These are phyloP conservation scores for Groenewaldozyma auringiensis DNA, from an alignment of 1,139 yeast species.

Conservation along the genomic window DNA sequence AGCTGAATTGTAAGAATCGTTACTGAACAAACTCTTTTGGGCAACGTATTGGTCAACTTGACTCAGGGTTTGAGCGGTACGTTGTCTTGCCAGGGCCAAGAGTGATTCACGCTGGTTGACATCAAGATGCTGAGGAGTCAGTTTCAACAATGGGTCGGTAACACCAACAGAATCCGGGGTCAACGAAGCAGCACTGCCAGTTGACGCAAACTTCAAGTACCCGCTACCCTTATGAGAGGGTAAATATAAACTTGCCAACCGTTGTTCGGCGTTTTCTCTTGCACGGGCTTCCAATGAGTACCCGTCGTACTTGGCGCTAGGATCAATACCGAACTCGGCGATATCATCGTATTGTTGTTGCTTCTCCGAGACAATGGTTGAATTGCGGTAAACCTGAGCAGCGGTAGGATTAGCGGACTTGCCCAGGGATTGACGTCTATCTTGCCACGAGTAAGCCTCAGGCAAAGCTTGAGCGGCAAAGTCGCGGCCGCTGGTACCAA, in stretches of 20 bases:
- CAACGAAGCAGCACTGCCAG: slow-evolving; percentile 18
- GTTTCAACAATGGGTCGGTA: slow-evolving; percentile 17
- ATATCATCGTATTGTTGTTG: slow-evolving; percentile 5
- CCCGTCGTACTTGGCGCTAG: slow-evolving; percentile 1
- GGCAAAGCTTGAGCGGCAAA: slow-evolving; percentile 30
- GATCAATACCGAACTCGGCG: slow-evolving; percentile 6
- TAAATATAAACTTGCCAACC: slow-evolving; percentile 25
- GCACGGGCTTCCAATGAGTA: slow-evolving; percentile 27
- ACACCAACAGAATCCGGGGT: slow-evolving; percentile 14
- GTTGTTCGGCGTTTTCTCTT: slow-evolving; percentile 28
- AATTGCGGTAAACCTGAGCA: slow-evolving; percentile 2
- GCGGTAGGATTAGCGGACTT: slow-evolving; percentile 7
- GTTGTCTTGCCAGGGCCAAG: slow-evolving; percentile 31
- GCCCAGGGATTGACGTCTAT: slow-evolving; percentile 7
- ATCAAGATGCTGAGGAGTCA: slow-evolving; percentile 19
- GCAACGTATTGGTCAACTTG: slow-evolving; percentile 36
- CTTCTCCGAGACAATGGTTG: background rate
- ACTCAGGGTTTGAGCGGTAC: slow-evolving; percentile 28
- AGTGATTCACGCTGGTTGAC: slow-evolving; percentile 16
- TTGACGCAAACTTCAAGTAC: slow-evolving; percentile 21
- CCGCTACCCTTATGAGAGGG: slow-evolving; percentile 22
- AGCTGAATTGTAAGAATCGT: slow-evolving; percentile 34
- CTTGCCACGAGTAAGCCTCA: slow-evolving; percentile 32
- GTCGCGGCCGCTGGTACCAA: slow-evolving; percentile 28
- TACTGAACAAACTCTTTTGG: slow-evolving; percentile 30